Conservation (phyloP, 1,139 yeast species). For the Sugiyamaella castrensis region DNA sequence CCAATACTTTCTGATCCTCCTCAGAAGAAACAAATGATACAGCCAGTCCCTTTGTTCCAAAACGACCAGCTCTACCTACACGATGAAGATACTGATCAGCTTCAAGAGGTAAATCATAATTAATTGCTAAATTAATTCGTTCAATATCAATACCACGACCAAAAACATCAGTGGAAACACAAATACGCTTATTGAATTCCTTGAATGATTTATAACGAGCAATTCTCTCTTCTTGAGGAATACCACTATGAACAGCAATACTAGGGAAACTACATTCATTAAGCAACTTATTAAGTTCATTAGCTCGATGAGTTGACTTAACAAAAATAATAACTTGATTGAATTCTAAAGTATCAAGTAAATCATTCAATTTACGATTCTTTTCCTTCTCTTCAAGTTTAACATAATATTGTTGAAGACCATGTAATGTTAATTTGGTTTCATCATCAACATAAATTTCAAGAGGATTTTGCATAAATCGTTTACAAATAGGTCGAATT, state of each 20-base stretch:
- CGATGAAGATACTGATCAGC: slow-evolving; percentile 98
- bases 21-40: slow-evolving; percentile 82
- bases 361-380: slow-evolving; percentile 88
- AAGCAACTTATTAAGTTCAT: slow-evolving; percentile 83
- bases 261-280: slow-evolving; percentile 96
- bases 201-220: slow-evolving; percentile 94
- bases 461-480: slow-evolving; percentile 96
- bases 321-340: slow-evolving; percentile 98
- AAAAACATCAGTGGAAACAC: slow-evolving; percentile 97
- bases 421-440: slow-evolving; percentile 95
- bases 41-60: slow-evolving; percentile 98
- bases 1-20: slow-evolving; percentile 87
- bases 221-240: slow-evolving; percentile 97
- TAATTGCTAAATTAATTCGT: slow-evolving; percentile 96
- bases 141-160: slow-evolving; percentile 99
- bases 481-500: slow-evolving; percentile 94
- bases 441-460: slow-evolving; percentile 98
- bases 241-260: slow-evolving; percentile 93
- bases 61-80: slow-evolving; percentile 99
- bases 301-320: slow-evolving; percentile 87
- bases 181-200: slow-evolving; percentile 97
- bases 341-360: slow-evolving; percentile 91
- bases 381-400: slow-evolving; percentile 88
- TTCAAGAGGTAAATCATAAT: slow-evolving; percentile 79
- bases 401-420: slow-evolving; percentile 94